phyloP scores from a whole-genome alignment of 306 rosid species.

The Trichosanthes cucumerina region DNA sequence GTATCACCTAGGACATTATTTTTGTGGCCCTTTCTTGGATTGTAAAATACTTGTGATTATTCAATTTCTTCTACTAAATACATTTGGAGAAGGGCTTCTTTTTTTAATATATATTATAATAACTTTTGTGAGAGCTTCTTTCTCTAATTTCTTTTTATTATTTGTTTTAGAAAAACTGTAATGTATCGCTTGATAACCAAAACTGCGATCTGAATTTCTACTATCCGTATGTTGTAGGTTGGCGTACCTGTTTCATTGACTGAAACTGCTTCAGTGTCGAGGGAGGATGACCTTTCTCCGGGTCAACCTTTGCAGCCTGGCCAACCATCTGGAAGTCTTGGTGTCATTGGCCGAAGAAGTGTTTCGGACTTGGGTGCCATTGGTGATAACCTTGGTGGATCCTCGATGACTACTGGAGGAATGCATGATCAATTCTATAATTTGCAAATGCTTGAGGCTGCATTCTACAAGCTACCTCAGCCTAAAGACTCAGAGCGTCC shows the following conservation, averaged over 20 bases:
- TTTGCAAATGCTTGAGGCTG: constrained; percentile 89
- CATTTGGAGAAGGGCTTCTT: neutral
- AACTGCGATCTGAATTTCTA: neutral
- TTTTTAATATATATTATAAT: neutral
- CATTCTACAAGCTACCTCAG: constrained; percentile 67
- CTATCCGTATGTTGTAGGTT: constrained; percentile 35
- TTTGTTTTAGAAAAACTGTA: neutral
- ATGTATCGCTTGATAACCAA: neutral
- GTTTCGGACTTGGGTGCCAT: constrained; percentile 82
- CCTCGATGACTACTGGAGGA: constrained; percentile 49
- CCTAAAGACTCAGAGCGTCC: constrained; percentile 93
- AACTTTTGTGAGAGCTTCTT: neutral
- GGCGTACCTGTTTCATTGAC: constrained; percentile 60
- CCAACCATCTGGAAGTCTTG: constrained; percentile 69
- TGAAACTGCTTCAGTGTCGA: constrained; percentile 52
- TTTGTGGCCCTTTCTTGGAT: neutral
- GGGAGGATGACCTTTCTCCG: constrained; percentile 79
- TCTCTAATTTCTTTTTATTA: neutral
- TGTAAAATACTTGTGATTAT: neutral
- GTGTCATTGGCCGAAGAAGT: constrained; percentile 95
- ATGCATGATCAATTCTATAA: constrained; percentile 59
- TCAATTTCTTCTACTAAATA: neutral
- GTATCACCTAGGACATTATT: neutral
- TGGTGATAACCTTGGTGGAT: constrained; percentile 63
- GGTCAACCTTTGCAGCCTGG: constrained; percentile 82